Evolutionary conservation across 495 filamentous ascomycete genomes (phyloP), one percentile per base, ranked within the genome.

Genomic region (Podospora didyma): DNA sequence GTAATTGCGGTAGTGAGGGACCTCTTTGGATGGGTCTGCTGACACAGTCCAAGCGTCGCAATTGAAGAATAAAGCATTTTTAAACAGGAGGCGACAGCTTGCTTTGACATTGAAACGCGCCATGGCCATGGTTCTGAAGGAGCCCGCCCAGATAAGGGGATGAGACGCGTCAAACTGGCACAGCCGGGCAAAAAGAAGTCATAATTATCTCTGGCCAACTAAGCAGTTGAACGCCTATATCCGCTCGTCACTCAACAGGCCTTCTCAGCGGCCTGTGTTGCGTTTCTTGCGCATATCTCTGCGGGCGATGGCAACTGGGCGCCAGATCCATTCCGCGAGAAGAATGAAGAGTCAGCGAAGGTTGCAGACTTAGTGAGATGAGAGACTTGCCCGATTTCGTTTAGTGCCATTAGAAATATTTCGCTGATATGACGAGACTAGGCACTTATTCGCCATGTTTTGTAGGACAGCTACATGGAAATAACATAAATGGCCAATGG

Each of bases 321-420:
- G 46, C 22, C 46, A 12, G 46, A 19, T 47, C 46, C 46, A 47
- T 47, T 47, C 19, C 46, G 46, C 17, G 46, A 47, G 46, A 47
- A 47, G 46, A 47, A 47, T 47, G 46, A 47, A 9, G n/a, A 47
- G 19, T 47, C 46, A 19, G 46, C 22, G 22, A 47, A 47, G 5
- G 46, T 47, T 47, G 46, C 46, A 24, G 22, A 47, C 22, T 47
- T 19, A 4, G 46, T 6, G 46, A 47, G 46, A 19, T 7, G 20
- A 22, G 46, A 3, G n/a, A 17, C 22, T 21, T 47, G 46, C 46
- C 22, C 9, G 46, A 47, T 47, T 11, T 47, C 17, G 46, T 47
- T 24, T n/a, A n/a, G n/a, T n/a, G n/a, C n/a, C n/a, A n/a, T n/a
- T n/a, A n/a, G n/a, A n/a, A n/a, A n/a, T n/a, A n/a, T n/a, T n/a